Evolutionary conservation across 495 filamentous ascomycete genomes (phyloP), one percentile per base, ranked within the genome.

Genomic region (Beverwykella pulmonaria): DNA sequence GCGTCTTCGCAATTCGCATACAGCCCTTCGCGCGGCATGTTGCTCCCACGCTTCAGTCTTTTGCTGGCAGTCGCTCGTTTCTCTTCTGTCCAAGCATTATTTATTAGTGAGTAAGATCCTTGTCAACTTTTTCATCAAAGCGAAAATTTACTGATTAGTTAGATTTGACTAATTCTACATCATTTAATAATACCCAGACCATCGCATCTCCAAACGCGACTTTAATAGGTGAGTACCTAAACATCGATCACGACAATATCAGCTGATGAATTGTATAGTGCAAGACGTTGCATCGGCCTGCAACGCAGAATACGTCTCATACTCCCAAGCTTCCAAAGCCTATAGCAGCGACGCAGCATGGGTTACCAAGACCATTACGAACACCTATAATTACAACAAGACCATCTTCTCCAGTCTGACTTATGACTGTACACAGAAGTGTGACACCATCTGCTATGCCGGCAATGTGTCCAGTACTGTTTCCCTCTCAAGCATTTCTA

Each of bases 391-490:
- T 27, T 58, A 58, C 32, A 58, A 29, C 30, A 17, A 29, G 12
- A 58, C 54, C 26, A 17, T 58, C 17, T 58, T 22, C 30, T 41
- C 17, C 8, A 20, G 19, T 2, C 9, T 4, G 14, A 39, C 6
- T 4, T 54, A 62, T 30, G 53, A 62, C 48, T 53, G 47, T 32
- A 53, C 59, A 1, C 47, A 34, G 20, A 30, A 27, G 22, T 62
- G 59, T 30, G 59, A 41, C 32, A 62, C 59, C 2, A 62, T 62
- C 12, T 53, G 48, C 27, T 62, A 62, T 32, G 47, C 48, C 19
- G 59, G 59, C 41, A 30, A 49, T 4, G 44, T 47, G 1, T 53
- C 59, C 14, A 10, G 15, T 1, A 62, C 22, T 25, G 26, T 41
- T 2, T 62, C 59, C 7, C 22, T 34, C n/a, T 49, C 58, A 25